Percentiles rank a stretch among this genome's conserved stretches.
Evolutionary conservation across 2,329 filamentous ascomycete genomes (phyloP).

Genomic region (Alternaria angustiovoidea): DNA sequence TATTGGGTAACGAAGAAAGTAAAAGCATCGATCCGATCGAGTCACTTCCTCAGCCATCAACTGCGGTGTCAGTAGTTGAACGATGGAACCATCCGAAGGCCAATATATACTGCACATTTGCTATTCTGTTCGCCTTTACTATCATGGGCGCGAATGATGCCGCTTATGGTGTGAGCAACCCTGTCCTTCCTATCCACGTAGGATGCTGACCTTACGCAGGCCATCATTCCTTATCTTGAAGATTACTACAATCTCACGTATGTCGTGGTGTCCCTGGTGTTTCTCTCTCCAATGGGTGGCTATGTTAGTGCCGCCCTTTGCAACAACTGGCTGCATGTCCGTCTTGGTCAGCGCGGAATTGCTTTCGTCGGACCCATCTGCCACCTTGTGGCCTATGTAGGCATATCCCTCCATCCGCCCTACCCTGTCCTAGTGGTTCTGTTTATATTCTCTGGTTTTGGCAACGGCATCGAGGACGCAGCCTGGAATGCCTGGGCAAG

Average conservation of each 20-base stretch:
- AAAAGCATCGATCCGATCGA: conserved; percentile 37
- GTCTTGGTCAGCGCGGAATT: conserved; percentile 72
- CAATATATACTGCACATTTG: conserved; percentile 65
- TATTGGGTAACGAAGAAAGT: background rate
- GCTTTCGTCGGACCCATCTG: conserved; percentile 69
- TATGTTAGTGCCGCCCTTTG: conserved; percentile 67
- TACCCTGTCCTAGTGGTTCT: conserved; percentile 70
- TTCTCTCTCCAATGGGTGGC: conserved; percentile 69
- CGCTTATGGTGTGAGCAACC: conserved; percentile 63
- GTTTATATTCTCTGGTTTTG: conserved; percentile 72
- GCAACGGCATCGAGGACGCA: conserved; percentile 71
- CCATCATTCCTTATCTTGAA: conserved; percentile 57
- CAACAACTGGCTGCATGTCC: conserved; percentile 70
- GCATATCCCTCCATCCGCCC: conserved; percentile 70
- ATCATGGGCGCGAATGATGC: conserved; percentile 74
- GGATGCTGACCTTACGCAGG: background rate
- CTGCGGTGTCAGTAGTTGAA: conserved; percentile 54
- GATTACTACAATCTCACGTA: conserved; percentile 67
- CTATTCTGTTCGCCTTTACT: conserved; percentile 66
- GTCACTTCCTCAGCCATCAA: conserved; percentile 55
- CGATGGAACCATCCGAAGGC: conserved; percentile 67
- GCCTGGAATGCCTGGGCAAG: conserved; percentile 70
- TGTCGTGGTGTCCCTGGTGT: conserved; percentile 69
- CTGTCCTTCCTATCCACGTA: background rate
- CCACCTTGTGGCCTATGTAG: conserved; percentile 70